Base-by-base conservation (phyloP, 306 rosid species). In the Sindora glabra region DNA sequence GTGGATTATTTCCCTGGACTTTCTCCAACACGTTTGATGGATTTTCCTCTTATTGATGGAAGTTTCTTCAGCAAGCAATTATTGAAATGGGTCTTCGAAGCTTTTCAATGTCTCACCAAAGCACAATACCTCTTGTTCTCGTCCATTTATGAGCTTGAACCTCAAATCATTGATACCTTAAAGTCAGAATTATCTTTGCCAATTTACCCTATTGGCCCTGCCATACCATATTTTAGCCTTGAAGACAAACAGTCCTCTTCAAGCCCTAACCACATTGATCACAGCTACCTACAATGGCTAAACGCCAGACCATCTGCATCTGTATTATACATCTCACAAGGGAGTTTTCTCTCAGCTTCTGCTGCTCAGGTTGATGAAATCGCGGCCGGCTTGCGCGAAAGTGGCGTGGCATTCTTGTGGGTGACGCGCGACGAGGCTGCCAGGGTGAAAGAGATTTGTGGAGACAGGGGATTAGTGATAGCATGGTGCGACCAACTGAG, bases 401-500 rank as follows among this genome's bases (percentile, higher is more conserved):
- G 60, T 26, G 65, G 65, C 12, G 65, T 60, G 19, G 15, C 55
- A 17, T 67, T 66, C 32, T 34, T 73, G 48, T 73, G 73, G 78
- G 69, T 66, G 51, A 65, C 73, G 19, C 69, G 60, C 0, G 46
- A 26, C 0, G 69, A 73, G 9, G 34, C 69, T 1, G 1, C 16
- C 1, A 48, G 47, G 15, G 37, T 73, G 25, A 62, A 44, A 22
- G 48, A 66, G 18, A 8, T n/a, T 4, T 73, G 59, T 26, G 59
- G 78, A 1, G 57, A 55, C 10, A 25, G 8, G 30, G 71, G 72
- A 11, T 18, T 74, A 7, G 32, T 73, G 7, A 21, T 73, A 13
- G 64, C 67, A 2, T 73, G 65, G 65, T 73, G 78, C 60, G 78
- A 73, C 24, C 78, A 73, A 32, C 15, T 73, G 23, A 62, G 17